Evolutionary conservation across 371 early-diverging fungal genomes (phyloP).

Genomic region (Lichtheimia ornata): DNA sequence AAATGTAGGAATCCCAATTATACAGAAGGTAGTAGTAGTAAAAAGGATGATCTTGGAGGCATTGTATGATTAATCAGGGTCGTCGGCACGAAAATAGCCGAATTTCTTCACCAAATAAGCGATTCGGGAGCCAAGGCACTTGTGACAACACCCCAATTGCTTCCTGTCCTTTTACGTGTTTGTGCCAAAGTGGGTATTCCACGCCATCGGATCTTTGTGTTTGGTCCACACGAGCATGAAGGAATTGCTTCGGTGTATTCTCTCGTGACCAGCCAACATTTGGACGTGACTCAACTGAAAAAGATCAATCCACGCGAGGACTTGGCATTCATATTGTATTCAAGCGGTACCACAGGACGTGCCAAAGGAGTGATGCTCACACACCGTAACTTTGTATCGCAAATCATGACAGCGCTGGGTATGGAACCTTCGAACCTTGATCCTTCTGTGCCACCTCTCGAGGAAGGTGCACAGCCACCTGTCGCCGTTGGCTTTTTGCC

Average conservation of each 20-base stretch:
- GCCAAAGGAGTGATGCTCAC: constrained; percentile 47
- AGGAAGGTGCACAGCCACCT: constrained; percentile 74
- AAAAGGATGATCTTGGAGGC: constrained; percentile 34
- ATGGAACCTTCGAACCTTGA: constrained; percentile 31
- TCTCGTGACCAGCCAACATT: constrained; percentile 11
- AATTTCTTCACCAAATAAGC: constrained; percentile 21
- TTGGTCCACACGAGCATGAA: constrained; percentile 45
- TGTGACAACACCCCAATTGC: constrained; percentile 47
- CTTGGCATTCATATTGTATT: constrained; percentile 84
- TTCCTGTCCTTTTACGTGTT: constrained; percentile 52
- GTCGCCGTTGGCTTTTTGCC: constrained; percentile 64
- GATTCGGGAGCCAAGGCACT: constrained; percentile 51
- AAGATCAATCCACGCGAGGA: constrained; percentile 32
- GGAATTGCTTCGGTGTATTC: constrained; percentile 27
- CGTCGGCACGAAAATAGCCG: constrained; percentile 48
- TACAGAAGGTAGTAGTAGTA: constrained; percentile 15
- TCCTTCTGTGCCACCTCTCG: constrained; percentile 47
- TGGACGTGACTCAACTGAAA: constrained; percentile 16
- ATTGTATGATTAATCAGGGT: constrained; percentile 45
- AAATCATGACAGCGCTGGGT: constrained; percentile 5
- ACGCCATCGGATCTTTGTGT: constrained; percentile 49
- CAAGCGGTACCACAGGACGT: constrained; percentile 86
- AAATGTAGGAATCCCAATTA: constrained; percentile 19
- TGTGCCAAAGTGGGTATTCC: constrained; percentile 56
- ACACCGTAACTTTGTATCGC: constrained; percentile 26